Base-by-base conservation (phyloP, 495 filamentous ascomycete genomes). In the Penicillium silybi region DNA sequence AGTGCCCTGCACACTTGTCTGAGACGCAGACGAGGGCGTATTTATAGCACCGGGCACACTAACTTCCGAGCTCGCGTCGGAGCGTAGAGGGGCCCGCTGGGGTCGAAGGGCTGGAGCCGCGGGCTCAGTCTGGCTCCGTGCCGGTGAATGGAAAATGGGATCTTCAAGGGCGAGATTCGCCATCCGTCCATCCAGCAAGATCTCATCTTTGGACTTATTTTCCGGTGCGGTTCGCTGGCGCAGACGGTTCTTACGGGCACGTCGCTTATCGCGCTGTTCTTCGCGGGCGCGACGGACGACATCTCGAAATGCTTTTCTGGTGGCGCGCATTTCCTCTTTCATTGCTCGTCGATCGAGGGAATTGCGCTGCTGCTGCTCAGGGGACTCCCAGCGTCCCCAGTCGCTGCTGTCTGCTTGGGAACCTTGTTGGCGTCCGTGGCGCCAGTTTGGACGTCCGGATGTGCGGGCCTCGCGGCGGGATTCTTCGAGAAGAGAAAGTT, bases 311-410 rank as follows among this genome's bases (percentile, higher is more conserved):
- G 68, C 71, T 41, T 75, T 68, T 26, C 57, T 61, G 6, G 71
- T 70, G 15, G 65, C 62, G 1, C 64, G 64, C 45, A 70, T 63
- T 52, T 77, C 73, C 29, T 73, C 70, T 43, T 70, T 76, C 40
- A 71, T 59, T 2, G 64, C 64, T 6, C 58, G 62, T 16, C 58
- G 58, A n/a, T 72, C 69, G 0, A 56, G 53, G 20, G 57, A 54
- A 16, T 67, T 65, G 7, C 64, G 66, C 35, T 68, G 58, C 10
- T 68, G 65, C 35, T 71, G 64, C 16, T 69, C 65, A 1, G 73
- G 70, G 0, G 67, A 69, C 35, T 75, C 70, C 71, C 71, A 74
- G 19, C 70, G 63, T 3, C 71, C 65, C 68, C 71, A 69, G 39
- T 68, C 60, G 16, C 41, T 59, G 16, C 57, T 42, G 32, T 51